A percentile compares a stretch with the other conserved stretches of the same genome.
phyloP scores from a whole-genome alignment of 23 red algal genomes.

The Gracilariopsis chorda region DNA sequence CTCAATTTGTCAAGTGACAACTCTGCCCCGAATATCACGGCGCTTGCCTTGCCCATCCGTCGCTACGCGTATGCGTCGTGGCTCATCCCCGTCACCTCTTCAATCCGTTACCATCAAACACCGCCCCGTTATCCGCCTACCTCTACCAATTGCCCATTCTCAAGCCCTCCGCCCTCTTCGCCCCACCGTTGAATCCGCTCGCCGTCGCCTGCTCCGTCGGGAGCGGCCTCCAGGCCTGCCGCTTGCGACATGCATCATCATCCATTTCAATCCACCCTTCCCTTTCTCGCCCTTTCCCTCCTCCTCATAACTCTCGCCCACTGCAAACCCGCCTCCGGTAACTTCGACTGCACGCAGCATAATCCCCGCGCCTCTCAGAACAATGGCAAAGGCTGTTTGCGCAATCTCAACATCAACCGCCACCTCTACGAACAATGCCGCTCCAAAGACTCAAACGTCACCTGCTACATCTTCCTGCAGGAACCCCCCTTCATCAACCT shows the following conservation, averaged over 20 bases:
- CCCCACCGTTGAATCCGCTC: background rate
- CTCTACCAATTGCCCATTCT: too few species aligned
- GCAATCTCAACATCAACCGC: background rate
- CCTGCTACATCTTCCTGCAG: conserved; percentile 35
- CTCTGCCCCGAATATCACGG: too few species aligned
- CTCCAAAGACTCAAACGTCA: background rate
- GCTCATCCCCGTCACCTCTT: too few species aligned
- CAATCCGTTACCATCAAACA: too few species aligned
- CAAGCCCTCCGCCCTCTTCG: background rate
- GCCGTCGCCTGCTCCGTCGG: background rate
- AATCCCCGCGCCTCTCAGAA: background rate
- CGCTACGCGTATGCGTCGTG: too few species aligned
- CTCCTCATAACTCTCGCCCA: background rate
- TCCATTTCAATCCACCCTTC: background rate
- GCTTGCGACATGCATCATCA: background rate
- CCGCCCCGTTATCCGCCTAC: too few species aligned
- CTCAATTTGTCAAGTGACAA: too few species aligned
- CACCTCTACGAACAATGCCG: background rate
- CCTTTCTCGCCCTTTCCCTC: background rate
- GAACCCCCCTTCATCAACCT: conserved; percentile 50
- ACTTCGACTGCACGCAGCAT: background rate
- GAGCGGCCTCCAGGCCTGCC: background rate
- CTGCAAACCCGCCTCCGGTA: background rate
- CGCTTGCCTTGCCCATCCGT: too few species aligned
- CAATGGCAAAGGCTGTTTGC: background rate